These are phyloP conservation scores for Volvox reticuliferus DNA, from an alignment of 139 green algal genomes.

Conservation along the genomic window DNA sequence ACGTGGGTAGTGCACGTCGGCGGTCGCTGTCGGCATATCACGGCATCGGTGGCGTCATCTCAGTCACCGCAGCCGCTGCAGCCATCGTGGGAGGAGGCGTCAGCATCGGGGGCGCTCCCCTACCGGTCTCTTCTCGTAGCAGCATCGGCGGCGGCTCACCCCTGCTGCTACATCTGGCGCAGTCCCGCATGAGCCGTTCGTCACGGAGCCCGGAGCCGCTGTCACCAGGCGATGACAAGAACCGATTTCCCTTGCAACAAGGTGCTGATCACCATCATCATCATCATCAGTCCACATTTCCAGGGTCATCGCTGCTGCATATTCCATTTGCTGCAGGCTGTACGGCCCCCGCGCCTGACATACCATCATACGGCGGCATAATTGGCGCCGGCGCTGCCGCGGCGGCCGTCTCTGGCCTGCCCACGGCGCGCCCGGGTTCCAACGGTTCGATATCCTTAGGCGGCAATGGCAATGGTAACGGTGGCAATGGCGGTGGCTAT, in stretches of 20 bases:
- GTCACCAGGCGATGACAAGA: not conserved
- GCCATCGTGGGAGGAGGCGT: not conserved
- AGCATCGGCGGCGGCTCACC: slow-evolving; percentile 16
- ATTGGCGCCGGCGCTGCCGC: not conserved
- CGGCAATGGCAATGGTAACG: not conserved
- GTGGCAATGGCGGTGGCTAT: not conserved
- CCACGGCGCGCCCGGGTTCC: not conserved
- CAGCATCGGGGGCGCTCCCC: not conserved
- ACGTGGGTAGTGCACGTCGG: not conserved
- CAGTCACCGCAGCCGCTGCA: not conserved
- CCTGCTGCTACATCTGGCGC: slow-evolving; percentile 18
- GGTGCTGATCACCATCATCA: too few species aligned
- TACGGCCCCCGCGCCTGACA: not conserved
- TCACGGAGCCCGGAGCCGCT: not conserved
- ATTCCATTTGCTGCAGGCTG: not conserved
- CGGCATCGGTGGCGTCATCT: not conserved
- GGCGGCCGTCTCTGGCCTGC: not conserved
- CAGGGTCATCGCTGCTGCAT: not conserved
- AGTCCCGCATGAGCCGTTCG: slow-evolving; percentile 22
- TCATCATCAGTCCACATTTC: too few species aligned
- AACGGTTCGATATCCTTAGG: slow-evolving; percentile 27
- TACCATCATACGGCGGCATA: slow-evolving; percentile 7
- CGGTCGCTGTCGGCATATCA: not conserved
- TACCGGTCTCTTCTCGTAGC: too few species aligned
- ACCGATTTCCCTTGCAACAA: too few species aligned